A percentile compares a stretch with the other conserved stretches of the same genome.
phyloP scores from a whole-genome alignment of 139 green algal genomes.

The Marvania coccoides region DNA sequence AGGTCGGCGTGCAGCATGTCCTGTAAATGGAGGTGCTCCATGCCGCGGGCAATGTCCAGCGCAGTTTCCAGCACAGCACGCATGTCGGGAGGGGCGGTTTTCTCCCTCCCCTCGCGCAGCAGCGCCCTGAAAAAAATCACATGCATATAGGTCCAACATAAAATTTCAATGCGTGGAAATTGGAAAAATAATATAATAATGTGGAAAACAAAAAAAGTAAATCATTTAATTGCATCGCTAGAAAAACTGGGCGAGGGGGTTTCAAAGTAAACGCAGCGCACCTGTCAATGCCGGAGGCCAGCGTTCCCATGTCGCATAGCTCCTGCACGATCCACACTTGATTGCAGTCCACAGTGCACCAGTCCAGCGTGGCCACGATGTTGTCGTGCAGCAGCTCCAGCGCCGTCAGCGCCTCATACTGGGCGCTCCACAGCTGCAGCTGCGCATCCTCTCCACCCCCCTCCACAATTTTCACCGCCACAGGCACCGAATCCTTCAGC shows the following conservation, averaged over 20 bases:
- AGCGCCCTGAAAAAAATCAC: no score
- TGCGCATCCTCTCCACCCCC: not conserved
- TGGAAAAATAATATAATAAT: no score
- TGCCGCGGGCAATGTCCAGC: no score
- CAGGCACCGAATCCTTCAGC: not conserved
- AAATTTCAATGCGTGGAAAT: no score
- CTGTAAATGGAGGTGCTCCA: no score
- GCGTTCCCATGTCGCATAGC: not conserved
- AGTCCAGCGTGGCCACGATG: not conserved
- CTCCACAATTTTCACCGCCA: not conserved
- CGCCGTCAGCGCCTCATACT: not conserved
- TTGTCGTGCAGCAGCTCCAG: not conserved
- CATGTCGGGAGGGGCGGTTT: not conserved
- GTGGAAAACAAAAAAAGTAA: no score
- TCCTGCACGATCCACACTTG: not conserved
- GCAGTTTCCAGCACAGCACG: not conserved
- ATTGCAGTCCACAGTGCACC: no score
- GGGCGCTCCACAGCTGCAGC: not conserved
- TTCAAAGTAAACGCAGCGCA: no score
- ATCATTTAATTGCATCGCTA: no score
- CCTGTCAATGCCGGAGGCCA: not conserved
- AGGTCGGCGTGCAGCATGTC: no score
- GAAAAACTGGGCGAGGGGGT: no score
- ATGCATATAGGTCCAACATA: no score
- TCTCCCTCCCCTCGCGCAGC: not conserved